Conservation (phyloP, 495 filamentous ascomycete genomes). For the Aspergillus indologenus region DNA sequence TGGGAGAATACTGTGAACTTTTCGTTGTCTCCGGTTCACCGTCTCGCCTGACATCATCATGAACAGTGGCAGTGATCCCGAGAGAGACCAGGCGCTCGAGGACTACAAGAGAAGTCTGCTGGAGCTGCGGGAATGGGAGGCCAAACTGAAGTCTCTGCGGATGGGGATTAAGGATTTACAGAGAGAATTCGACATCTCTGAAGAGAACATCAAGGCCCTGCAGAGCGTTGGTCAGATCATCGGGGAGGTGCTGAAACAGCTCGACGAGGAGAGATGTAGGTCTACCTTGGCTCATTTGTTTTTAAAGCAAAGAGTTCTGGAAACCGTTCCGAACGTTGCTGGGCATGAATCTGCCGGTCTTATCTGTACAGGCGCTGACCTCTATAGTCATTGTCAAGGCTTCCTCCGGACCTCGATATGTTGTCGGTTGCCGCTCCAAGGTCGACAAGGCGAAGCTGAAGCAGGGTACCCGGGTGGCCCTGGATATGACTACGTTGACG, state of each 20-base stretch:
- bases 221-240: conserved; percentile 99
- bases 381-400: conserved; percentile 74
- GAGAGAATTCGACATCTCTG: conserved; percentile 91
- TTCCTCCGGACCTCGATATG: conserved; percentile 95
- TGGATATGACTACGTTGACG: conserved; percentile 99
- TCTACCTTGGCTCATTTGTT: conserved; percentile 1
- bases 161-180: conserved; percentile 93
- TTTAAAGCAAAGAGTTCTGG: too few relatives aligned
- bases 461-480: conserved; percentile 95
- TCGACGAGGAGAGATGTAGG: conserved; percentile 96
- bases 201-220: conserved; percentile 99
- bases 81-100: conserved; percentile 79
- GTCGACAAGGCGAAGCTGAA: conserved; percentile 96
- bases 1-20: background rate
- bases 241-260: conserved; percentile 96
- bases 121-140: conserved; percentile 97
- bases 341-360: background rate
- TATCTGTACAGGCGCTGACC: conserved; percentile 14
- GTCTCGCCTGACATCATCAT: conserved; percentile 30
- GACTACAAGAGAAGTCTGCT: conserved; percentile 90
- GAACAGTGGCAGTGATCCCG: conserved; percentile 54
- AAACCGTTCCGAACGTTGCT: background rate
- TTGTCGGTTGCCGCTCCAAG: conserved; percentile 97
- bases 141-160: conserved; percentile 88
- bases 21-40: background rate